Conservation (phyloP, 129 eudicot species). For the Rutidosis leptorrhynchoides region DNA sequence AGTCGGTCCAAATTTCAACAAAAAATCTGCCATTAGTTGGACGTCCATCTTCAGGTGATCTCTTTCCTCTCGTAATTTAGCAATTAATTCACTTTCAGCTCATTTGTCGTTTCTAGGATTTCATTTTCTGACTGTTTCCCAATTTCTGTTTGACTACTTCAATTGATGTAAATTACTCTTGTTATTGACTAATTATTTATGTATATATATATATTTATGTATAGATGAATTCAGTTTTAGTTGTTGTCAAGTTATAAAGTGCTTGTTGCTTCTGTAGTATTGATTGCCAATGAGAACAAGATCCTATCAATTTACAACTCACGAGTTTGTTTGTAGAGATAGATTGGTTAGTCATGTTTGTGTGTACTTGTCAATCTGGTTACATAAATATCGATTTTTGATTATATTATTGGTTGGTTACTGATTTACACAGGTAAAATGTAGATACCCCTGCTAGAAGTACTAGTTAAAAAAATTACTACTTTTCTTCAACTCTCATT, state of each 20-base stretch:
- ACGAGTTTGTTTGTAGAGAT: conserved; percentile 16
- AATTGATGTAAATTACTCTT: conserved; percentile 28
- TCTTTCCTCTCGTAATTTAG: background rate
- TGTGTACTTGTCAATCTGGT: background rate
- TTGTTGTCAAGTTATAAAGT: conserved; percentile 7
- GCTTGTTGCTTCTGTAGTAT: background rate
- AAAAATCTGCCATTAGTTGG: background rate
- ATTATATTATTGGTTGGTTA: background rate
- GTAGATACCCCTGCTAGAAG: conserved; percentile 72
- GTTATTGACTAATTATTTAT: conserved; percentile 15
- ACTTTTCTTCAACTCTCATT: conserved; percentile 48
- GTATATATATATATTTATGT: too few species aligned
- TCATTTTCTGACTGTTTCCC: conserved; percentile 5
- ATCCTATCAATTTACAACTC: conserved; percentile 16
- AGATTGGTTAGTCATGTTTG: conserved; percentile 27
- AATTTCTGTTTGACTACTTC: conserved; percentile 21
- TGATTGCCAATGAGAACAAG: too few species aligned
- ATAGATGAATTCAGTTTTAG: conserved; percentile 4
- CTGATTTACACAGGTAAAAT: conserved; percentile 47
- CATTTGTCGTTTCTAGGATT: conserved; percentile 28
- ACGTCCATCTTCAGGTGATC: conserved; percentile 24
- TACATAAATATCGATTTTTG: background rate
- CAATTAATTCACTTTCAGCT: background rate
- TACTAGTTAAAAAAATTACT: conserved; percentile 59
- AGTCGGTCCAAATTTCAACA: background rate